Evolutionary conservation across 163 green algal species (phyloP).

Genomic region (Trebouxia gelatinosa): DNA sequence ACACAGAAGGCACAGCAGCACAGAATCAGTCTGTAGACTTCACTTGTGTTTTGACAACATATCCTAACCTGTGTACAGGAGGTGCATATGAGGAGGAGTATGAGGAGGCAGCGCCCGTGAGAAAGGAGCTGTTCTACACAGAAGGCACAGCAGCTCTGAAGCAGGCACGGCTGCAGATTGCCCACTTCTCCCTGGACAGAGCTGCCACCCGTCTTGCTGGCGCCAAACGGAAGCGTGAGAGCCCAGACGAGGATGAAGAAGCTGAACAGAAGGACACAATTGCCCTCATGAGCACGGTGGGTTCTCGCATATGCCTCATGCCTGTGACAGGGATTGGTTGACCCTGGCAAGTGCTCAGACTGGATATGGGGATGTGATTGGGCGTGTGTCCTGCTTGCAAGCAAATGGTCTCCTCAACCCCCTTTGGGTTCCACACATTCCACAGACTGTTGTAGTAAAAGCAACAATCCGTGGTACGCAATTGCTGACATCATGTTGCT

Average conservation of each 20-base stretch:
- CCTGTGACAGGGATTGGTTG: neutral
- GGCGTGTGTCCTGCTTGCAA: neutral
- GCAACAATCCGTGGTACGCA: neutral
- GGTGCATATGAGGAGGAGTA: constrained; percentile 27
- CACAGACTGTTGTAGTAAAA: neutral
- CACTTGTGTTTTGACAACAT: neutral
- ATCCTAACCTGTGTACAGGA: neutral
- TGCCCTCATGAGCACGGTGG: neutral
- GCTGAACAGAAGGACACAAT: constrained; percentile 25
- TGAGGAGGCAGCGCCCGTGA: constrained; percentile 7
- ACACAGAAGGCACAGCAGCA: constrained; percentile 80
- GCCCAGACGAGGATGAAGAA: constrained; percentile 48
- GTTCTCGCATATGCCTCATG: neutral
- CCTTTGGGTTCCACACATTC: neutral
- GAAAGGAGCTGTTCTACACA: constrained; percentile 89
- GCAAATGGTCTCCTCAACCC: neutral
- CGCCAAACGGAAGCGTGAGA: constrained; percentile 57
- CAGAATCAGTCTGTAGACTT: constrained; percentile 46
- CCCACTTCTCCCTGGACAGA: constrained; percentile 72
- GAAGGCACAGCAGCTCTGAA: constrained; percentile 69
- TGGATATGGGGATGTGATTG: neutral
- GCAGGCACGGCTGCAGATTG: constrained; percentile 61
- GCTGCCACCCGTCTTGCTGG: constrained; percentile 55
- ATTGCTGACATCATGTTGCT: too few relatives aligned
- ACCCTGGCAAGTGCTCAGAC: neutral